Evolutionary conservation across 495 filamentous ascomycete species (phyloP).

Genomic region (Penicillium angulare): DNA sequence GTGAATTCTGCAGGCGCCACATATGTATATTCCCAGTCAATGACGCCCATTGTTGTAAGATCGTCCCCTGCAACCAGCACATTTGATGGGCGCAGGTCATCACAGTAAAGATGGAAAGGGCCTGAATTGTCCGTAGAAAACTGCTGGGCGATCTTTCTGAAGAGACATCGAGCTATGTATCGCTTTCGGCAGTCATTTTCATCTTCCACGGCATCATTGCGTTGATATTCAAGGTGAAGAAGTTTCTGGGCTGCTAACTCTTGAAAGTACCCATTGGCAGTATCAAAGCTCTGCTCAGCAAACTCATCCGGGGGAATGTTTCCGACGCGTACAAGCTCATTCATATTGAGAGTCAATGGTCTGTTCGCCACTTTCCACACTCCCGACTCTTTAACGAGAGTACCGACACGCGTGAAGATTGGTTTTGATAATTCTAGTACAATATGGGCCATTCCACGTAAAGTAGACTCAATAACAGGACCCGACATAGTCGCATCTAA

Average conservation of each 20-base stretch:
- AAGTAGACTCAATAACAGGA: conserved; percentile 24
- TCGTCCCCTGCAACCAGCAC: conserved; percentile 9
- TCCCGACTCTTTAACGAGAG: conserved; percentile 14
- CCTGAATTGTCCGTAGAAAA: conserved; percentile 1
- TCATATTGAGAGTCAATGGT: conserved; percentile 25
- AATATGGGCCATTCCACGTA: conserved; percentile 26
- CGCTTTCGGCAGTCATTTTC: conserved; percentile 38
- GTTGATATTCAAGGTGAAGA: conserved; percentile 37
- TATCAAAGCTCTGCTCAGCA: conserved; percentile 14
- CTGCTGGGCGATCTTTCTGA: conserved; percentile 24
- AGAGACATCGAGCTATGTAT: conserved; percentile 39
- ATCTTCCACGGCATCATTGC: conserved; percentile 32
- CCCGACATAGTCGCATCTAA: conserved; percentile 25
- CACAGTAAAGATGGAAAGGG: conserved; percentile 12
- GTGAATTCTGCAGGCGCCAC: conserved; percentile 30
- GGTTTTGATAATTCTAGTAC: conserved; percentile 31
- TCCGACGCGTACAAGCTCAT: conserved; percentile 12
- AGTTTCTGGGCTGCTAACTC: conserved; percentile 41
- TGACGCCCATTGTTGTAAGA: conserved; percentile 6
- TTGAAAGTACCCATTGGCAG: conserved; percentile 35
- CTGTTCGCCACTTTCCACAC: conserved; percentile 6
- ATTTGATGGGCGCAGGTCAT: conserved; percentile 14
- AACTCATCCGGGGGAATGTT: conserved; percentile 4
- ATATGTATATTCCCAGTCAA: conserved; percentile 44
- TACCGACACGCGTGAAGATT: conserved; percentile 30